Evolutionary conservation across 495 filamentous ascomycete genomes (phyloP), one percentile per base, ranked within the genome.

Genomic region (Penicillium dipodomyicola): DNA sequence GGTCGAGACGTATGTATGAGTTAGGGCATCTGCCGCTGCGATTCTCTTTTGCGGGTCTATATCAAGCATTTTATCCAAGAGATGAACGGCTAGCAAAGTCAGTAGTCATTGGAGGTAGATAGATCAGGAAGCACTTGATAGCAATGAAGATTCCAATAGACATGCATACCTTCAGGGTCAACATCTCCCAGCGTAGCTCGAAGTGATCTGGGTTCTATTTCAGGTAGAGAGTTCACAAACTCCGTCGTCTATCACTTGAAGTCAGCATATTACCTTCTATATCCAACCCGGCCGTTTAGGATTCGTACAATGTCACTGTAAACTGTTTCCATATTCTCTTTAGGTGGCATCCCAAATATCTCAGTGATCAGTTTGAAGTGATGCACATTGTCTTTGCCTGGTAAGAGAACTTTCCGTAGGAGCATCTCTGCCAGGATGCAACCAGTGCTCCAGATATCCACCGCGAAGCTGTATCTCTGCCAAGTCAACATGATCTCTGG

Each of bases 401-500:
- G 91, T 78, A 96, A 95, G 8, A 96, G 77, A 42, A 91, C 90
- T 75, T 92, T 94, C 42, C 92, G 91, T 74, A 93, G 88, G 47
- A 96, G 77, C 91, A 96, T 96, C 72, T 96, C 91, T 46, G 91
- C 91, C 63, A 96, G 92, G 63, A 96, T 96, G 75, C 91, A 96
- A 49, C 91, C 91, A 10, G 90, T 89, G 66, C 91, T 95, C 91
- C 92, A 96, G 62, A 96, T 94, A 72, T 96, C 91, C 33, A 96
- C 92, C 73, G 94, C 92, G 23, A 94, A 87, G 66, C 92, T 91
- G 76, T 96, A 96, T 72, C 94, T 94, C 72, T 96, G 91, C 91
- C 91, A 96, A 20, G 92, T 96, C 65, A 96, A 87, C 91, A 96
- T 96, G 69, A 96, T 96, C 75, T 96, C 91, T 5, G 91, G 91